A percentile compares a stretch with the other conserved stretches of the same genome.
Evolutionary conservation across 768 basidiomycete genomes (phyloP).

Genomic region (Terana coerulea): DNA sequence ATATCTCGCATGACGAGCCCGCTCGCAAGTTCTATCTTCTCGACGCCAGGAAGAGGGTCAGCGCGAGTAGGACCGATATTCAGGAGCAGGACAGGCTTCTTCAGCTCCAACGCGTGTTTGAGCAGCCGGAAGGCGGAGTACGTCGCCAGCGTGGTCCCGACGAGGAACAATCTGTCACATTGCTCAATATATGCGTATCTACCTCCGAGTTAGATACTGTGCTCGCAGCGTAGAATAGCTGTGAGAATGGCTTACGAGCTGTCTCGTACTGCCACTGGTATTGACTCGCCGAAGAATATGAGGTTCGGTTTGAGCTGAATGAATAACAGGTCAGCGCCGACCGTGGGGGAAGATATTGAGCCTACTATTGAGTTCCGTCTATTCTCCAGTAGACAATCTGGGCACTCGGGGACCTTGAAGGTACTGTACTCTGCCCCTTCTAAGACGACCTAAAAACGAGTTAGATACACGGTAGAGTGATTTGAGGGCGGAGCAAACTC

Average conservation of each 20-base stretch:
- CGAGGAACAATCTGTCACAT: slow-evolving; percentile 66
- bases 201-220: not conserved
- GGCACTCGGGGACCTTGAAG: slow-evolving; percentile 79
- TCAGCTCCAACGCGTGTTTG: slow-evolving; percentile 69
- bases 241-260: slow-evolving; percentile 53
- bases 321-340: not conserved
- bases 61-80: slow-evolving; percentile 90
- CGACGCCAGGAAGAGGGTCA: slow-evolving; percentile 62
- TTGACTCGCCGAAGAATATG: slow-evolving; percentile 90
- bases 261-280: slow-evolving; percentile 58
- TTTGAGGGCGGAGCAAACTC: no score
- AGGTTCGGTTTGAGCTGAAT: slow-evolving; percentile 76
- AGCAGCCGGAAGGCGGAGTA: slow-evolving; percentile 88
- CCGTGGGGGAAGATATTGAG: no score
- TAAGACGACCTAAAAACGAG: no score
- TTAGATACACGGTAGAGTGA: no score
- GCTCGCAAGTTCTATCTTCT: slow-evolving; percentile 75
- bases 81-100: slow-evolving; percentile 76
- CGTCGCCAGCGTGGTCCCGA: slow-evolving; percentile 91
- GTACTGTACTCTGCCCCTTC: slow-evolving; percentile 73
- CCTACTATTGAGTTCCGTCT: slow-evolving; percentile 58
- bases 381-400: slow-evolving; percentile 56
- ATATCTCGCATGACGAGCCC: slow-evolving; percentile 71
- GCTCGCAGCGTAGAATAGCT: not conserved
- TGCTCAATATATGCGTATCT: slow-evolving; percentile 58